Evolutionary conservation across 495 filamentous ascomycete genomes (phyloP), one percentile per base, ranked within the genome.

Genomic region (Tuber microsphaerosporum): DNA sequence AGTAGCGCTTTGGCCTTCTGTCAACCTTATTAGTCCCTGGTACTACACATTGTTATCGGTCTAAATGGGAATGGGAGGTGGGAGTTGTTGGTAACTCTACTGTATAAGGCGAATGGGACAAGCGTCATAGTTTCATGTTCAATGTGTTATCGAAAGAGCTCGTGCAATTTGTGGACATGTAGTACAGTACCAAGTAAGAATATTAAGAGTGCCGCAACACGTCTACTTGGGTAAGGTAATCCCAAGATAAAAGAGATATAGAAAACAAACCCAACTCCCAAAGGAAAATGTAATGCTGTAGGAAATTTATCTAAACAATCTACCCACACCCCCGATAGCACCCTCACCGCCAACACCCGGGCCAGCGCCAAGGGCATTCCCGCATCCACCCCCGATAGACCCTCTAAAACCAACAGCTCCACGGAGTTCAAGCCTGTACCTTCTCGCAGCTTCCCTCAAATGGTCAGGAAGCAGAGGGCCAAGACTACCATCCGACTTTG

Each of bases 391-490:
- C 51, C 81, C 70, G 85, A 89, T 75, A 81, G 84, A 41, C 85
- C 85, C 73, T 84, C 88, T 71, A 88, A 77, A 77, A 85, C 88
- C 71, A 88, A 44, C 87, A 88, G 61, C 90, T 86, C 78, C 91
- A 87, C 44, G 86, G 85, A 80, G 90, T 86, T 75, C 89, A 86
- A 81, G 74, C 80, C 89, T 90, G 80, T 90, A 90, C 75, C 91
- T 84, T 71, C 91, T 86, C 31, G 91, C 83, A 31, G 91, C 91
- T 82, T 93, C 91, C n/a, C 91, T 85, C 61, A 93, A 82, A 84
- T 93, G 91, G 73, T 91, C 87, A 0, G 91, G 91, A 22, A 90
- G 86, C 70, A 93, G 84, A 31, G 91, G 91, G 0, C 91, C 91
- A 65, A 65, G 56, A 65, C 56, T 65, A 17, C 56, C 56, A 34